Percentiles rank a stretch among this genome's conserved stretches.
Conservation (phyloP, 208 protist genomes). For the Acanthamoeba royreba region DNA sequence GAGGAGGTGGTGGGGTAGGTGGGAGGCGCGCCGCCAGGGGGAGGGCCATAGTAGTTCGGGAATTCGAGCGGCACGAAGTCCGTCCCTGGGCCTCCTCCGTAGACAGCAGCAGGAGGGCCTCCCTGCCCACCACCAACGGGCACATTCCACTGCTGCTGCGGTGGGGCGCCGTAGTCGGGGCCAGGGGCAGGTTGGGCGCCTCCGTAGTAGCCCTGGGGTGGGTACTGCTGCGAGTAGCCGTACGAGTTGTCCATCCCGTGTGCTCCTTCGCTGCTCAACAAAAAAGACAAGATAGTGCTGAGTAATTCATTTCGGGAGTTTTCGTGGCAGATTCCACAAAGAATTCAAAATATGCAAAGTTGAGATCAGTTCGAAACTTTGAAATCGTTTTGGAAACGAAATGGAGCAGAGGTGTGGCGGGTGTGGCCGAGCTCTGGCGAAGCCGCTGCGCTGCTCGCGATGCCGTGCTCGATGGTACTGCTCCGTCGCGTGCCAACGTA, state of each 20-base stretch:
- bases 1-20: not conserved
- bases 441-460: not conserved
- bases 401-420: not conserved
- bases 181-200: no score
- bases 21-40: not conserved
- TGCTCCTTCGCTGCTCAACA: no score
- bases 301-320: no score
- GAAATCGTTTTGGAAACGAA: no score
- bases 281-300: no score
- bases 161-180: not conserved
- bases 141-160: not conserved
- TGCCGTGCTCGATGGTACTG: not conserved
- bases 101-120: no score
- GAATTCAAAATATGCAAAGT: no score
- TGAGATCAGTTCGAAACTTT: no score
- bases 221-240: not conserved
- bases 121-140: not conserved
- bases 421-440: not conserved
- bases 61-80: not conserved
- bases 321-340: no score
- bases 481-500: not conserved
- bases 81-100: not conserved
- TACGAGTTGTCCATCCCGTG: no score
- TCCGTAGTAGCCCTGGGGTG: no score
- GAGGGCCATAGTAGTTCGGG: slow-evolving; percentile 6